Evolutionary conservation across 108 stramenopile genomes (phyloP).

Genomic region (Pinguiococcus pyrenoidosus): DNA sequence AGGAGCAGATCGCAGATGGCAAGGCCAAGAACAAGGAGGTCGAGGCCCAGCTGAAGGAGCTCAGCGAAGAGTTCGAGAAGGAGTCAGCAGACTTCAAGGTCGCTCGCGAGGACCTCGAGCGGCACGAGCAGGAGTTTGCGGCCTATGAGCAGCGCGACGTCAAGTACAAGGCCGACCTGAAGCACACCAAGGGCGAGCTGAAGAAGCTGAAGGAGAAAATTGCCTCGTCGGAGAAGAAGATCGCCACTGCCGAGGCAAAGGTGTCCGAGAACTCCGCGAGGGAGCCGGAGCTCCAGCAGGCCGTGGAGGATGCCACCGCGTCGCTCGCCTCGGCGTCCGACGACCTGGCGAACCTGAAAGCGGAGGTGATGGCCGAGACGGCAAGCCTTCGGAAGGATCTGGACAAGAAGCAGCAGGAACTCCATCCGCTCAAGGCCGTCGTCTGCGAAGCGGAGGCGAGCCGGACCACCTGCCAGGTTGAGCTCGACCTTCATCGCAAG

Average conservation of each 20-base stretch:
- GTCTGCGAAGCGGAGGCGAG: constrained; percentile 35
- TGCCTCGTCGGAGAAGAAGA: constrained; percentile 56
- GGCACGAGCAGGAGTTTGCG: constrained; percentile 67
- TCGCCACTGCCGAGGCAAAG: constrained; percentile 22
- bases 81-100: constrained; percentile 49
- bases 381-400: constrained; percentile 61
- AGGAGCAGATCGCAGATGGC: constrained; percentile 6
- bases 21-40: constrained; percentile 40
- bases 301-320: constrained; percentile 8
- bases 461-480: constrained; percentile 38
- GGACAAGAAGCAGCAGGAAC: constrained; percentile 63
- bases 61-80: neutral
- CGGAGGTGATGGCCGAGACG: constrained; percentile 36
- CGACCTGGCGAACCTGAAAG: constrained; percentile 1
- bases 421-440: constrained; percentile 68
- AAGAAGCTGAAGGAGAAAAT: constrained; percentile 64
- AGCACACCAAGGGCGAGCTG: constrained; percentile 53
- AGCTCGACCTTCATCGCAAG: constrained; percentile 55
- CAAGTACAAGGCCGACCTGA: constrained; percentile 76
- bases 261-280: constrained; percentile 45
- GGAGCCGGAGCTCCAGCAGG: constrained; percentile 9
- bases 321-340: neutral
- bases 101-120: constrained; percentile 42
- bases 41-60: constrained; percentile 27
- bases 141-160: constrained; percentile 79